phyloP scores from a whole-genome alignment of 1,139 yeast genomes.

The Sugiyamaella neomexicana region DNA sequence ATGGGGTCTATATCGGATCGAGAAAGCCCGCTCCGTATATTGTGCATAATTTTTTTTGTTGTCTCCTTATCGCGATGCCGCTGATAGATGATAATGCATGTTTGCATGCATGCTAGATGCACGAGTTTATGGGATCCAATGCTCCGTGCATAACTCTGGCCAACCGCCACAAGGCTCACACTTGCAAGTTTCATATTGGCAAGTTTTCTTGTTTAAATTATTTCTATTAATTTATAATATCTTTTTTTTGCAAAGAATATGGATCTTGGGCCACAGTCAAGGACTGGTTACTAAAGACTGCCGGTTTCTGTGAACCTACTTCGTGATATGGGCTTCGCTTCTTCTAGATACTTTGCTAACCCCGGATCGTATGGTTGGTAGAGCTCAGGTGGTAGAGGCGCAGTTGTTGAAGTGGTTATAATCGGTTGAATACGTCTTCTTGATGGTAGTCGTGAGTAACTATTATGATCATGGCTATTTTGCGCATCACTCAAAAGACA shows the following conservation, averaged over 20 bases:
- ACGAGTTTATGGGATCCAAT: not conserved
- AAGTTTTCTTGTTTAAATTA: not conserved
- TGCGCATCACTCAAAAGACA: not conserved
- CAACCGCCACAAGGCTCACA: no score
- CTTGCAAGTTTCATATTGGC: not conserved
- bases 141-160: no score
- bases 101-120: not conserved
- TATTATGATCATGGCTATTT: no score
- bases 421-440: slow-evolving; percentile 6
- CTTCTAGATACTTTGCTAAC: slow-evolving; percentile 12
- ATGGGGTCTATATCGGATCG: not conserved
- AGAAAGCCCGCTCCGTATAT: not conserved
- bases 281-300: slow-evolving; percentile 22
- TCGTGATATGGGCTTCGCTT: slow-evolving; percentile 19
- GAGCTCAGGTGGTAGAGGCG: slow-evolving; percentile 3
- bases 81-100: slow-evolving; percentile 2
- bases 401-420: not conserved
- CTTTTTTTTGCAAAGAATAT: not conserved
- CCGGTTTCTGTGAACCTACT: slow-evolving; percentile 32
- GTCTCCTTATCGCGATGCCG: not conserved
- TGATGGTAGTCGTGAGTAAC: not conserved
- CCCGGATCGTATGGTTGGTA: slow-evolving; percentile 11
- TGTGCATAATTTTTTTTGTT: not conserved
- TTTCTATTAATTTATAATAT: not conserved
- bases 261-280: not conserved